Evolutionary conservation across 2,329 filamentous ascomycete species (phyloP).

Genomic region (Pseudocercospora eumusae): DNA sequence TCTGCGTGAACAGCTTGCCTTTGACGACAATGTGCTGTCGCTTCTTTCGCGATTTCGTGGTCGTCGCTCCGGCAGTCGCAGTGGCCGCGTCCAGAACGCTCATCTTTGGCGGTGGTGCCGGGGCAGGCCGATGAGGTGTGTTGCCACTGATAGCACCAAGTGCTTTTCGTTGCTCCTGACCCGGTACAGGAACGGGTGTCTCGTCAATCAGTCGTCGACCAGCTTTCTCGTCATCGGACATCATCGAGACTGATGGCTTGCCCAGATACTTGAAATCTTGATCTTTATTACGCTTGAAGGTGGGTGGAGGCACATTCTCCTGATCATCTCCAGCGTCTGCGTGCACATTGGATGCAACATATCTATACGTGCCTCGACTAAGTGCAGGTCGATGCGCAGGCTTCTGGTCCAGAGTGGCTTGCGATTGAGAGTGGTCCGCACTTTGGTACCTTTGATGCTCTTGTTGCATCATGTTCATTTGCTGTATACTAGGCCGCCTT

Average conservation of each 20-base stretch:
- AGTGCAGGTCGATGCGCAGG: slow-evolving; percentile 42
- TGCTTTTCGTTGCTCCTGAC: slow-evolving; percentile 45
- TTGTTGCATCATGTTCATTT: slow-evolving; percentile 18
- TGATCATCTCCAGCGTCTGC: slow-evolving; percentile 71
- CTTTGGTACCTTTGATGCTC: slow-evolving; percentile 30
- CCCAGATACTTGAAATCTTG: slow-evolving; percentile 58
- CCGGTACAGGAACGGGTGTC: slow-evolving; percentile 41
- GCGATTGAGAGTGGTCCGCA: slow-evolving; percentile 30
- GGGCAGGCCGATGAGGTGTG: slow-evolving; percentile 76
- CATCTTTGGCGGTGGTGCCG: slow-evolving; percentile 88
- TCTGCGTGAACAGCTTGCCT: slow-evolving; percentile 82
- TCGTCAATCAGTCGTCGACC: slow-evolving; percentile 47
- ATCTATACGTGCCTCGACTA: slow-evolving; percentile 51
- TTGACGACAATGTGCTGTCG: slow-evolving; percentile 85
- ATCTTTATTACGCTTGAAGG: slow-evolving; percentile 64
- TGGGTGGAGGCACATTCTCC: slow-evolving; percentile 77
- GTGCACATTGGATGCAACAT: slow-evolving; percentile 50
- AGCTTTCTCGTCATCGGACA: slow-evolving; percentile 48
- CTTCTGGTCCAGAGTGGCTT: slow-evolving; percentile 35
- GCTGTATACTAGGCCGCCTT: slow-evolving; percentile 32
- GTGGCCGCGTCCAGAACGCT: slow-evolving; percentile 91
- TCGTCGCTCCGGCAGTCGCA: slow-evolving; percentile 74
- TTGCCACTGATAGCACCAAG: slow-evolving; percentile 61
- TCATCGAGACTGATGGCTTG: slow-evolving; percentile 56
- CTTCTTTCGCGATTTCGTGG: slow-evolving; percentile 72